Evolutionary conservation across 1,284 basidiomycete genomes (phyloP), one percentile per base, ranked within the genome.

Genomic region (Waitea zeae): DNA sequence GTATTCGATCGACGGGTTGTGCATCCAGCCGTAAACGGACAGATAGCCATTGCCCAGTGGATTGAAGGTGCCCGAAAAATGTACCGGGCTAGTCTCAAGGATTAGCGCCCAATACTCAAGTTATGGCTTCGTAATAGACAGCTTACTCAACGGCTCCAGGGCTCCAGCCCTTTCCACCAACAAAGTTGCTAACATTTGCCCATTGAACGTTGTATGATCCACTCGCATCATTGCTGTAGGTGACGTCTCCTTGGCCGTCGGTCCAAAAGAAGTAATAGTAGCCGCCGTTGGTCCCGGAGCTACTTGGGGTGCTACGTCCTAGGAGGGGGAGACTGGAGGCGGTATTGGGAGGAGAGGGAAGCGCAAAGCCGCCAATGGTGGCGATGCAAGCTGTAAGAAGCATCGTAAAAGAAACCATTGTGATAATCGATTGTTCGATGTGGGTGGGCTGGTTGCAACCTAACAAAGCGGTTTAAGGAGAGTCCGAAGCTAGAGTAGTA

Each of bases 1-100:
- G 44, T 57, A 57, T 42, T 58, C 54, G 41, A 54, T 44, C 30
- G 57, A 26, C 38, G 36, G 35, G 35, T 24, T 31, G 9, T 27
- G 36, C 15, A 27, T 38, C 37, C 37, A 38, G 20, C 38, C 38
- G 13, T 34, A 40, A 17, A 41, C 38, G 24, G 37, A 44, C 17
- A 46, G 39, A 39, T 46, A 47, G 20, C 27, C 15, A 38, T 42
- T 45, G 12, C 42, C 42, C 30, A 36, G 31, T 3, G 44, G 41
- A 31, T 35, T 13, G 39, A 37, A 41, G 28, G 26, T 39, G 13
- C 34, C 43, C 15, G 17, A 41, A 36, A 38, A 46, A 11, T 36
- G 30, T 30, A 46, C 43, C 1, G 31, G 31, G 31, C 44, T 44
- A 35, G 12, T 3, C n/a, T n/a, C n/a, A n/a, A n/a, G n/a, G 2